Evolutionary conservation across 441 rosid genomes (phyloP).

Genomic region (Melianthus villosus): DNA sequence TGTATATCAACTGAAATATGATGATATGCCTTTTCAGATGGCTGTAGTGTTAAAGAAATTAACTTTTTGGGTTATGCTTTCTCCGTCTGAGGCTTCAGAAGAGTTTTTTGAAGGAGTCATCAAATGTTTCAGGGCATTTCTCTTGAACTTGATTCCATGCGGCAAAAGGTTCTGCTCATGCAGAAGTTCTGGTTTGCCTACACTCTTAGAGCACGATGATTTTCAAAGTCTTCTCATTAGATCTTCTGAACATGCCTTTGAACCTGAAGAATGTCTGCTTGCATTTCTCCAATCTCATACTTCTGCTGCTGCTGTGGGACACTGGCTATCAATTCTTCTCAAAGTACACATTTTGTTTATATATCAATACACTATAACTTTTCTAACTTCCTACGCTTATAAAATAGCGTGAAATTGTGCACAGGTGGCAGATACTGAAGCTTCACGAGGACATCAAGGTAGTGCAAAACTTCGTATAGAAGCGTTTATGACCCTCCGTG

Average conservation of each 20-base stretch:
- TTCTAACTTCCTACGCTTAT: no score
- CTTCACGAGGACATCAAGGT: slow-evolving; percentile 71
- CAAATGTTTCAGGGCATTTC: slow-evolving; percentile 59
- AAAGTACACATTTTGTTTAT: slow-evolving; percentile 27
- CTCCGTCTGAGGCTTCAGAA: slow-evolving; percentile 68
- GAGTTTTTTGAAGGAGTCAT: slow-evolving; percentile 84
- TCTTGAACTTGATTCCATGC: slow-evolving; percentile 41
- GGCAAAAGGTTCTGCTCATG: slow-evolving; percentile 49
- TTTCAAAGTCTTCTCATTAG: slow-evolving; percentile 14
- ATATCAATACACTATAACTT: no score
- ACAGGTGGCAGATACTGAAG: slow-evolving; percentile 86
- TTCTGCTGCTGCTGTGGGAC: slow-evolving; percentile 79
- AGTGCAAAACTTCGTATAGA: slow-evolving; percentile 67
- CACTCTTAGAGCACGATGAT: slow-evolving; percentile 27
- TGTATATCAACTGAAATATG: slow-evolving; percentile 1
- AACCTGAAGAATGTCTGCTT: slow-evolving; percentile 48
- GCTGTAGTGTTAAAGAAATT: slow-evolving; percentile 63
- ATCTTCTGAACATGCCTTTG: no score
- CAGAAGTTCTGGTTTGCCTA: slow-evolving; percentile 36
- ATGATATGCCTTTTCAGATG: slow-evolving; percentile 35
- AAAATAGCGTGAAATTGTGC: no score
- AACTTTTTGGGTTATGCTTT: slow-evolving; percentile 54
- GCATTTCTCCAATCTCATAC: slow-evolving; percentile 65
- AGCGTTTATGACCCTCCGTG: slow-evolving; percentile 58
- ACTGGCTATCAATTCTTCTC: slow-evolving; percentile 88